Base-by-base conservation (phyloP, 1,139 yeast species). In the Saccharomyces hybrid region DNA sequence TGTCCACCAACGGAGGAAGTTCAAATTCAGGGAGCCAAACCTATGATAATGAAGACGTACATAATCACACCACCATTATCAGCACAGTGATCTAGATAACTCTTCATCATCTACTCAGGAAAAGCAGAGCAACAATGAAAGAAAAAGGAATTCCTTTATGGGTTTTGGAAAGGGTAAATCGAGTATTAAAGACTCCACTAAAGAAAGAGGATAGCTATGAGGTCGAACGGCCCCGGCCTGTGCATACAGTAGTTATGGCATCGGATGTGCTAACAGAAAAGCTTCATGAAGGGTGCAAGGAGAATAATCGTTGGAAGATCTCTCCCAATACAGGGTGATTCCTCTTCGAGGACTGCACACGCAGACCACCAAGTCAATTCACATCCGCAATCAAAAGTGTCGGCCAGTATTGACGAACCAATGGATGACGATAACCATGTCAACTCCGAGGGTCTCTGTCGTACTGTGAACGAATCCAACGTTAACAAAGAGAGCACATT, bases 281-380 rank as follows among this genome's bases (percentile, higher is more conserved):
- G 54, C 54, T 67, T 24, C 71, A 67, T 55, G 65, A 61, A 26
- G 62, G 59, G 28, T 61, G 64, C 47, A 59, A 59, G 44, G 44
- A 58, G 57, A 16, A 59, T 66, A 21, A 57, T 67, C 47, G 70
- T 67, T 4, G 71, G 71, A 7, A 59, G 70, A 48, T 53, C 58
- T 3, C 51, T 27, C n/a, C 11, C 12, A 16, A 38, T 16, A 12
- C n/a, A 46, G 14, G 19, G 48, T n/a, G 48, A 14, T 11, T 8
- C 14, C 48, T 49, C 28, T 32, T 19, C 14, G 50, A 41, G 11
- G 24, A 19, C 54, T 12, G 12, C 11, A 3, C n/a, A 32, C 19
- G 7, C 29, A 19, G 29, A 29, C 12, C 27, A 7, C 19, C 46
- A 31, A 28, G 38, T 21, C 5, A 38, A 38, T 11, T 38, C 44